A percentile compares a stretch with the other conserved stretches of the same genome.
Conservation (phyloP, 352 stramenopile genomes). For the Discostella stelligera region DNA sequence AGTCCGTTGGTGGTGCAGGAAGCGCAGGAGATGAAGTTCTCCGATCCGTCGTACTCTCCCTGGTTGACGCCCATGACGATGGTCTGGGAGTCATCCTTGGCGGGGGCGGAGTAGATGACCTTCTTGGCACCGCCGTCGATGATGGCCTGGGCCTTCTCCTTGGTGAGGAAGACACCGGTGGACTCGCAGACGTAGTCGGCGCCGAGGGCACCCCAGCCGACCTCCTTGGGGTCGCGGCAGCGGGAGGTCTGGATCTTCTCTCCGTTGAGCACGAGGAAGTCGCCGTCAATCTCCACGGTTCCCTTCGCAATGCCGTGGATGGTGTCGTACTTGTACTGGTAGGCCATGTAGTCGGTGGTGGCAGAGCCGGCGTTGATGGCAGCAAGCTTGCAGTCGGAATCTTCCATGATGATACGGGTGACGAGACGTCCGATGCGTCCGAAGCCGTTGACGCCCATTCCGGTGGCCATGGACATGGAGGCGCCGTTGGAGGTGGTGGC, state of each 20-base stretch:
- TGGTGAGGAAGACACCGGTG: conserved; percentile 88
- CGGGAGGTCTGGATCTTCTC: conserved; percentile 87
- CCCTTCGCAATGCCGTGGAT: conserved; percentile 90
- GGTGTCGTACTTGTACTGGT: conserved; percentile 96
- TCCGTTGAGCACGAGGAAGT: conserved; percentile 85
- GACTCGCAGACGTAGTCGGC: conserved; percentile 94
- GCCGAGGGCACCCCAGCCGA: conserved; percentile 88
- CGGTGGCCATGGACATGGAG: conserved; percentile 76
- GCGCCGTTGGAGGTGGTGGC: conserved; percentile 66
- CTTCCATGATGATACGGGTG: conserved; percentile 68
- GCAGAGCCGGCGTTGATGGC: conserved; percentile 88
- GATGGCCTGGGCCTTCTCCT: conserved; percentile 85
- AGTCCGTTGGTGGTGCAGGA: conserved; percentile 99
- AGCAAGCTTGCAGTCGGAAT: conserved; percentile 63
- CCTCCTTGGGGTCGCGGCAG: conserved; percentile 90
- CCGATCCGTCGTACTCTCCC: conserved; percentile 90
- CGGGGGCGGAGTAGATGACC: conserved; percentile 95
- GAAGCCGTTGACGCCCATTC: conserved; percentile 87
- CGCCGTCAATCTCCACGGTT: conserved; percentile 86
- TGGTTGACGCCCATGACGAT: conserved; percentile 99
- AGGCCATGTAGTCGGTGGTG: conserved; percentile 94
- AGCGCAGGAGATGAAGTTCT: conserved; percentile 97
- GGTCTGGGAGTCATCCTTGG: conserved; percentile 95
- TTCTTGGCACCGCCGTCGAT: conserved; percentile 92
- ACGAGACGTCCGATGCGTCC: conserved; percentile 96